phyloP scores from a whole-genome alignment of 2,329 filamentous ascomycete species.

The Xylariales sp. region DNA sequence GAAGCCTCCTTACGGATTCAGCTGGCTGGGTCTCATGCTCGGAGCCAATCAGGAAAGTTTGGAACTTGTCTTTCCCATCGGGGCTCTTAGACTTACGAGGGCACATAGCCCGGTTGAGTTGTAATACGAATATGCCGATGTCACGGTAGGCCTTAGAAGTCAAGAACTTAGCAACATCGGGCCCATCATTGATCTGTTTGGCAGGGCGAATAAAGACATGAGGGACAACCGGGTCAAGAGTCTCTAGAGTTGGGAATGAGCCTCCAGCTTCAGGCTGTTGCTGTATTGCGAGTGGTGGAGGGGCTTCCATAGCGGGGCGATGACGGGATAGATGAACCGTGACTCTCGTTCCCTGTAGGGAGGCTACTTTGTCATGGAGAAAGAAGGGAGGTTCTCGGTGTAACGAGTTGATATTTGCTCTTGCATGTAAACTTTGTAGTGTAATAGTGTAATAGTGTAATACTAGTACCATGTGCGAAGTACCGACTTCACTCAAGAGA shows the following conservation, averaged over 20 bases:
- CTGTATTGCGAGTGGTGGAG: slow-evolving; percentile 26
- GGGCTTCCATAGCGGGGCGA: slow-evolving; percentile 31
- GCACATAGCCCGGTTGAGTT: slow-evolving; percentile 89
- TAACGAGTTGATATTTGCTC: slow-evolving; percentile 1
- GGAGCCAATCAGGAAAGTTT: slow-evolving; percentile 61
- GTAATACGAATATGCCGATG: slow-evolving; percentile 86
- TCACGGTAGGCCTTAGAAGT: slow-evolving; percentile 85
- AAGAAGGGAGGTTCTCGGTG: not conserved
- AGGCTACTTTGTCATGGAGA: not conserved
- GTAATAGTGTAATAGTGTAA: too few species aligned
- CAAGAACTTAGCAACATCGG: slow-evolving; percentile 85
- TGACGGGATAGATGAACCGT: not conserved
- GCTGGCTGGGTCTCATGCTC: slow-evolving; percentile 56
- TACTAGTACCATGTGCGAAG: too few species aligned
- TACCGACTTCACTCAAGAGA: too few species aligned
- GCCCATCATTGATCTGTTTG: slow-evolving; percentile 87
- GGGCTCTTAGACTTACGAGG: slow-evolving; percentile 66
- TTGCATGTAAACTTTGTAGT: too few species aligned
- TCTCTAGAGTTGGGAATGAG: slow-evolving; percentile 54
- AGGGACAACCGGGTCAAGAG: slow-evolving; percentile 60
- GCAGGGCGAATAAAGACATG: slow-evolving; percentile 73
- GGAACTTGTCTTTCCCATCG: slow-evolving; percentile 54
- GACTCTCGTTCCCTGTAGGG: not conserved
- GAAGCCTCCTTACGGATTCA: slow-evolving; percentile 72
- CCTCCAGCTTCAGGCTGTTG: slow-evolving; percentile 16